Conservation (phyloP, 2,329 filamentous ascomycete species). For the Paradendryphiella salina region DNA sequence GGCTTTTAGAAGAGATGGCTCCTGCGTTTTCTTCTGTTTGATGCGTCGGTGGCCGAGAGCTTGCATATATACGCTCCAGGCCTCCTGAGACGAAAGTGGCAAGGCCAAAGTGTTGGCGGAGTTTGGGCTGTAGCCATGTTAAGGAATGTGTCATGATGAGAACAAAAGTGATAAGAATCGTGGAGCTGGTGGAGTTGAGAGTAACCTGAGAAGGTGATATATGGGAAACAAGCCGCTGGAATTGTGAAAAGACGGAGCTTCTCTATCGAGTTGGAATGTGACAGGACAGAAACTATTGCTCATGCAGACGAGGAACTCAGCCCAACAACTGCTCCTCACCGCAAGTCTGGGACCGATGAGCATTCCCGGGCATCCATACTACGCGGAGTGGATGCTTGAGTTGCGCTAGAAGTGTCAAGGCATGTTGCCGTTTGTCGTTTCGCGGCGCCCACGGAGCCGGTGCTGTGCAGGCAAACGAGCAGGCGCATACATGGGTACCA, state of each 20-base stretch:
- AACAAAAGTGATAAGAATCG: not conserved
- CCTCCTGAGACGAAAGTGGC: not conserved
- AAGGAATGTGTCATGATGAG: not conserved
- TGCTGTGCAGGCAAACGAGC: constrained; percentile 16
- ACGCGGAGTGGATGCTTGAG: not conserved
- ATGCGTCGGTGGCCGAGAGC: not conserved
- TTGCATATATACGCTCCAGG: not conserved
- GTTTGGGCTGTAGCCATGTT: not conserved
- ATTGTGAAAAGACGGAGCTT: too few relatives aligned
- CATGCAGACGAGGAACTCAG: not conserved
- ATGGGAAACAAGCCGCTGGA: too few relatives aligned
- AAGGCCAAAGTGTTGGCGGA: not conserved
- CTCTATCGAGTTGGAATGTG: too few relatives aligned
- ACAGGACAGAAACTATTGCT: too few relatives aligned
- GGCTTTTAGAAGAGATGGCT: not conserved
- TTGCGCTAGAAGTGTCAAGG: not conserved
- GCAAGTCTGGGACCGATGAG: too few relatives aligned
- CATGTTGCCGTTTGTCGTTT: constrained; percentile 10
- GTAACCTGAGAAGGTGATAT: too few relatives aligned
- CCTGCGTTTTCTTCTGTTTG: constrained; percentile 3
- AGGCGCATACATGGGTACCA: not conserved
- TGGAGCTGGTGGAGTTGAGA: too few relatives aligned
- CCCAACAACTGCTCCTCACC: not conserved
- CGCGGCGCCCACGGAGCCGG: not conserved
- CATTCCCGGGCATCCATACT: too few relatives aligned